Conservation (phyloP, 495 filamentous ascomycete genomes). For the Penicillium soppii region DNA sequence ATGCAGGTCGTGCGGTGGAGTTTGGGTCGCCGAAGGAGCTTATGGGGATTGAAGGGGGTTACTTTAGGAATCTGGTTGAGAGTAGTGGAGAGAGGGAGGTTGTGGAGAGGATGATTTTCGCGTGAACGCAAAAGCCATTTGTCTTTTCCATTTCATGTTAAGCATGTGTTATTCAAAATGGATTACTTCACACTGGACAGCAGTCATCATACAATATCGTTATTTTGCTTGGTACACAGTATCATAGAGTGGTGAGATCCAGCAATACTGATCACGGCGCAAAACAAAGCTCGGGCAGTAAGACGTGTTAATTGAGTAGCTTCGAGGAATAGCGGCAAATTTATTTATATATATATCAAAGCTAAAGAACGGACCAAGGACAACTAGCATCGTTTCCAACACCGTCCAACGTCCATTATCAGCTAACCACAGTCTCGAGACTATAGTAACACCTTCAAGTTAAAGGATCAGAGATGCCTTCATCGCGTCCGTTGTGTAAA, state of each 20-base stretch:
- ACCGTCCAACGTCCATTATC: constrained; percentile 2
- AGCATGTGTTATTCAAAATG: too few species aligned
- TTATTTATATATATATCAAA: too few species aligned
- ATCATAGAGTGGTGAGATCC: too few species aligned
- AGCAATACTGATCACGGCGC: too few species aligned
- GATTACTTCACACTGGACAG: too few species aligned
- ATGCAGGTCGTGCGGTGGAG: constrained; percentile 71
- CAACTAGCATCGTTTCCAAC: constrained; percentile 6
- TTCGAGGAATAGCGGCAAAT: too few species aligned
- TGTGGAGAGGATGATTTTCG: constrained; percentile 54
- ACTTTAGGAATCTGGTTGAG: constrained; percentile 72
- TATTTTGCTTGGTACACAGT: too few species aligned
- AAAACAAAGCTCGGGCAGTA: too few species aligned
- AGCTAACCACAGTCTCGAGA: constrained; percentile 5
- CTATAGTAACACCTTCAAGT: constrained; percentile 44
- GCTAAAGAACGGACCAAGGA: not conserved
- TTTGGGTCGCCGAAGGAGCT: constrained; percentile 69
- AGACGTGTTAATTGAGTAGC: too few species aligned
- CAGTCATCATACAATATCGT: too few species aligned
- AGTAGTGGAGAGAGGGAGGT: constrained; percentile 69
- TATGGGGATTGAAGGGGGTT: constrained; percentile 53
- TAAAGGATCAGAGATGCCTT: constrained; percentile 89
- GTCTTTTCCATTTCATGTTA: too few species aligned
- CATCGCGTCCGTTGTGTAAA: constrained; percentile 92
- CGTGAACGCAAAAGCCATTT: too few species aligned